These are phyloP conservation scores for Mortierella antarctica DNA, from an alignment of 192 early-diverging fungal genomes.

Conservation along the genomic window DNA sequence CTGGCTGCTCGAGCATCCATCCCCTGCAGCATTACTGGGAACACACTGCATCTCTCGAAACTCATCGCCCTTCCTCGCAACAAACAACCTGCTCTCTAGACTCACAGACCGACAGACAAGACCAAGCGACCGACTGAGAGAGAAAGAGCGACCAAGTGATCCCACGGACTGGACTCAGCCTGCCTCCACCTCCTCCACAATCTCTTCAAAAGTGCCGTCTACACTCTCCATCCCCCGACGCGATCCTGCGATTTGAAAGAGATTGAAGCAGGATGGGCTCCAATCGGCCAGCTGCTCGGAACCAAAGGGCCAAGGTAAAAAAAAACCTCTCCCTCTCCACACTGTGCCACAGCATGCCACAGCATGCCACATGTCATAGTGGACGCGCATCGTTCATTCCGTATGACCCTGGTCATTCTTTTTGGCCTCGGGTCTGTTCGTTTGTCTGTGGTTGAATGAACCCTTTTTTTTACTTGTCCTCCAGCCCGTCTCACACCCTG, in stretches of 20 bases:
- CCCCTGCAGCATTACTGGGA: background rate
- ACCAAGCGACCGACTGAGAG: background rate
- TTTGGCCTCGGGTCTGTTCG: background rate
- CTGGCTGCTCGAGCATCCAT: background rate
- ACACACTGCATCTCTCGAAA: background rate
- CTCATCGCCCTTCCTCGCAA: background rate
- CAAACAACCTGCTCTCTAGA: too few relatives aligned
- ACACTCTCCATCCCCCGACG: background rate
- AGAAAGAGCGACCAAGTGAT: too few relatives aligned
- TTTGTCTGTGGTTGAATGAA: background rate
- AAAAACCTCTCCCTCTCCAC: too few relatives aligned
- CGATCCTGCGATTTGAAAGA: background rate
- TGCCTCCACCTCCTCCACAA: background rate
- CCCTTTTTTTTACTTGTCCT: slow-evolving; percentile 4
- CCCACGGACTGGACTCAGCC: background rate
- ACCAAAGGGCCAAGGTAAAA: slow-evolving; percentile 49
- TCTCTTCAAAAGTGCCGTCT: background rate
- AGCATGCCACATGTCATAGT: too few relatives aligned
- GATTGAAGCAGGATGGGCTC: slow-evolving; percentile 32
- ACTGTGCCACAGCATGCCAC: too few relatives aligned
- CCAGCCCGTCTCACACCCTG: background rate
- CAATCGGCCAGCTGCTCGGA: slow-evolving; percentile 41
- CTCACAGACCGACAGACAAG: background rate
- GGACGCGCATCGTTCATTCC: too few relatives aligned
- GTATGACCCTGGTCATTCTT: too few relatives aligned